phyloP scores from a whole-genome alignment of 1,284 basidiomycete species.

The Rhodotorula sp. region DNA sequence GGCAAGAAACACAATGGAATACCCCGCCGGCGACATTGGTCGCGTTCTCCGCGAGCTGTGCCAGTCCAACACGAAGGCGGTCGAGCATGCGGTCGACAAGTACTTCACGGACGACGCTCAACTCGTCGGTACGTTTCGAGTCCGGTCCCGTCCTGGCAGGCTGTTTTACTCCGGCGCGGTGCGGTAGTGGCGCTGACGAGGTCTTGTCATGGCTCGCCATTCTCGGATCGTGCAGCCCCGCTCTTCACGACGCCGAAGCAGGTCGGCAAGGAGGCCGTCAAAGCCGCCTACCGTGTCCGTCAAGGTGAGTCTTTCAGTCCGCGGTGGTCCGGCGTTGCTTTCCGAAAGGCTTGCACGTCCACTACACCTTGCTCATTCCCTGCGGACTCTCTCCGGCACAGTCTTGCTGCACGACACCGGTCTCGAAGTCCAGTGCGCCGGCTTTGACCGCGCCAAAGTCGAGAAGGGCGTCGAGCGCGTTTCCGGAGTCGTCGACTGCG shows the following conservation, averaged over 20 bases:
- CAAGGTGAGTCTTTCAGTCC: constrained; percentile 12
- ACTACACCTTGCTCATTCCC: no score
- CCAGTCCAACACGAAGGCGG: constrained; percentile 1
- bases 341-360: background rate
- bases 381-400: no score
- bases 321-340: no score
- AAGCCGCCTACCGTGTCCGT: constrained; percentile 32
- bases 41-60: constrained; percentile 25
- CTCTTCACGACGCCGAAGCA: constrained; percentile 27
- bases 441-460: constrained; percentile 14
- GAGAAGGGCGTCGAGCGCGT: constrained; percentile 29
- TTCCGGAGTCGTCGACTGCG: constrained; percentile 16
- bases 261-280: constrained; percentile 28
- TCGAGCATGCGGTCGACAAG: constrained; percentile 28
- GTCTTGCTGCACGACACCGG: constrained; percentile 26
- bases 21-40: constrained; percentile 27
- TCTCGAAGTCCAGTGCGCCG: constrained; percentile 28
- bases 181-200: background rate
- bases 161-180: background rate
- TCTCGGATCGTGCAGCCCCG: constrained; percentile 7
- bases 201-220: no score
- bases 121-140: background rate
- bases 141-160: background rate
- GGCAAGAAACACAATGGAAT: constrained; percentile 10
- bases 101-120: constrained; percentile 32